Evolutionary conservation across 129 eudicot species (phyloP).

Genomic region (Saposhnikovia divaricata): DNA sequence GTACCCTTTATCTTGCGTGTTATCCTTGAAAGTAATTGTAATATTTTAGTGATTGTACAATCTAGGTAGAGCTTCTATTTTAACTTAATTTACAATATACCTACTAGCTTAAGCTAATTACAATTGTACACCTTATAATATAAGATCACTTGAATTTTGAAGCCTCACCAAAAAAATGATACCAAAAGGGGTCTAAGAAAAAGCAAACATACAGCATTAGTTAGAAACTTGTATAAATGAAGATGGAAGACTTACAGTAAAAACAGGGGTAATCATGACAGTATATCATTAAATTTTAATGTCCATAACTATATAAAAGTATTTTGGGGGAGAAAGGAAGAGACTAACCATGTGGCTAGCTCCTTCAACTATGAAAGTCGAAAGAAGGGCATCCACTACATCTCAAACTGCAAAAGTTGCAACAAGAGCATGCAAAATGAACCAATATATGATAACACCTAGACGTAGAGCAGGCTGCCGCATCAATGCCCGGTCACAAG

Average conservation of each 20-base stretch:
- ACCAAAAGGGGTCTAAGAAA: not conserved
- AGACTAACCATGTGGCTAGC: slow-evolving; percentile 26
- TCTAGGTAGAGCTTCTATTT: too few relatives aligned
- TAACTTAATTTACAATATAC: not conserved
- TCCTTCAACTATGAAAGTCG: slow-evolving; percentile 68
- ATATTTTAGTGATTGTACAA: too few relatives aligned
- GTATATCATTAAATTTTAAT: not conserved
- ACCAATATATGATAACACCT: slow-evolving; percentile 88
- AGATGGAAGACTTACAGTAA: not conserved
- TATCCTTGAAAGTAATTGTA: too few relatives aligned
- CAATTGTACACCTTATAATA: not conserved
- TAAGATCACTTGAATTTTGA: not conserved
- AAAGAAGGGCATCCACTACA: slow-evolving; percentile 57
- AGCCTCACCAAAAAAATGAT: not conserved
- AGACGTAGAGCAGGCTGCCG: slow-evolving; percentile 90
- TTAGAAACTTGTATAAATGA: not conserved
- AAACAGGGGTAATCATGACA: not conserved
- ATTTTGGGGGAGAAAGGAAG: not conserved
- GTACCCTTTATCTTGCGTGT: too few relatives aligned
- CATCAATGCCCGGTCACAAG: slow-evolving; percentile 90
- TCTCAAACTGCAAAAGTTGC: slow-evolving; percentile 78
- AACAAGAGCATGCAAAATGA: slow-evolving; percentile 83
- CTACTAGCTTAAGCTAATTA: not conserved
- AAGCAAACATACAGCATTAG: not conserved
- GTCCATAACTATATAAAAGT: not conserved